phyloP scores from a whole-genome alignment of 352 stramenopile species.

The Phytophthora sp. region DNA sequence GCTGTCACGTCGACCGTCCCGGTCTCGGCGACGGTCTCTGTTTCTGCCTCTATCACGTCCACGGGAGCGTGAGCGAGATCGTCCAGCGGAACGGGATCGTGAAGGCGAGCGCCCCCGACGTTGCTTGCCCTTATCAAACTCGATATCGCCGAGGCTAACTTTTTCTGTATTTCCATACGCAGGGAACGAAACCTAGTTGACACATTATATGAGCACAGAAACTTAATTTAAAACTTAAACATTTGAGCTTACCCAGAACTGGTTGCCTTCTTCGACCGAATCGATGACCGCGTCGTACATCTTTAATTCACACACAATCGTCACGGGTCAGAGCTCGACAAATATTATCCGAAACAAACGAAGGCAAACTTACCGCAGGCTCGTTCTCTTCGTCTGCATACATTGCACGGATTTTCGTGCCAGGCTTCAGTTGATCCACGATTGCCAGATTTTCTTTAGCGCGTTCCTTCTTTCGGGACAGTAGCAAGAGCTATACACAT shows the following conservation, averaged over 20 bases:
- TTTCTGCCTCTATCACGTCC: constrained; percentile 28
- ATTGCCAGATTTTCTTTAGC: constrained; percentile 69
- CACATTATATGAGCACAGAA: not conserved
- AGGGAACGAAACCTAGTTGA: constrained; percentile 90
- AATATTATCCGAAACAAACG: not conserved
- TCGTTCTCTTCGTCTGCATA: constrained; percentile 97
- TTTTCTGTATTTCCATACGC: constrained; percentile 98
- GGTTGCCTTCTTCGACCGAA: constrained; percentile 84
- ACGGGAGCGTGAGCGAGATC: constrained; percentile 36
- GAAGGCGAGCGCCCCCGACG: constrained; percentile 32
- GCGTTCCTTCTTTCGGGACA: constrained; percentile 71
- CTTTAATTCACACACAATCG: constrained; percentile 34
- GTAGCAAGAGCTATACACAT: constrained; percentile 70
- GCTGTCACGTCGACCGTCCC: constrained; percentile 31
- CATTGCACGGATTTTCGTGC: constrained; percentile 93
- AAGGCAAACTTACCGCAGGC: constrained; percentile 53
- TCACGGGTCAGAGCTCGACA: not conserved
- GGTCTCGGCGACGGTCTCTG: constrained; percentile 36
- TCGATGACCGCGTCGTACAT: constrained; percentile 98
- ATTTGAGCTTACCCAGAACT: constrained; percentile 62
- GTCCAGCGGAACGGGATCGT: constrained; percentile 43
- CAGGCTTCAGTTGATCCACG: constrained; percentile 81
- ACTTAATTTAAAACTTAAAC: not conserved
- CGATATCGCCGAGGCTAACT: constrained; percentile 94
- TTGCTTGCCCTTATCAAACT: constrained; percentile 63